Percentiles rank a stretch among this genome's conserved stretches.
Evolutionary conservation across 352 stramenopile genomes (phyloP).

Genomic region (Halophytophthora polymorphica): DNA sequence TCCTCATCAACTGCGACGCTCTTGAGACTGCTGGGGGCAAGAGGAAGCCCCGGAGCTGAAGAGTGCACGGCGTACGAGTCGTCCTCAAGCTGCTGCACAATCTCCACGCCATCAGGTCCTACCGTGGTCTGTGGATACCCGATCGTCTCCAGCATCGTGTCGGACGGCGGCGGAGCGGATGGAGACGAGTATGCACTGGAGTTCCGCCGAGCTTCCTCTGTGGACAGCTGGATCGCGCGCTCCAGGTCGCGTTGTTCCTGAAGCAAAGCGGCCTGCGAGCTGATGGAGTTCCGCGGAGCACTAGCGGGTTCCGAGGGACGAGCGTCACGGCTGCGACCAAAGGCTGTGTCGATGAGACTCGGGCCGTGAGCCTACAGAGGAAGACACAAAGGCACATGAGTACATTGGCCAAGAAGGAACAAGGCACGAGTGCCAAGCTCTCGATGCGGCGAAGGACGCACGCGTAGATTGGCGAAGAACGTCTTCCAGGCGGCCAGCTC

Average conservation of each 20-base stretch:
- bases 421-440: slow-evolving; percentile 4
- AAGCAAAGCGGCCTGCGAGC: slow-evolving; percentile 23
- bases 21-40: slow-evolving; percentile 7
- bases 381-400: not conserved
- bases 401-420: not conserved
- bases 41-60: slow-evolving; percentile 14
- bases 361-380: slow-evolving; percentile 16
- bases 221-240: slow-evolving; percentile 50
- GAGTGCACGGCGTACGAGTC: slow-evolving; percentile 7
- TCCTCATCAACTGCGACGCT: slow-evolving; percentile 3
- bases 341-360: slow-evolving; percentile 24
- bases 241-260: slow-evolving; percentile 63
- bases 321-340: slow-evolving; percentile 10
- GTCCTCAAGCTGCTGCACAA: slow-evolving; percentile 58
- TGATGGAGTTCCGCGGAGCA: slow-evolving; percentile 4
- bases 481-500: slow-evolving; percentile 72
- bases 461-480: slow-evolving; percentile 57
- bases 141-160: slow-evolving; percentile 32
- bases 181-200: slow-evolving; percentile 17
- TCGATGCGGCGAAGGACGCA: slow-evolving; percentile 12
- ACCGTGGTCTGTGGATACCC: slow-evolving; percentile 45
- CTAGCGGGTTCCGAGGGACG: slow-evolving; percentile 1
- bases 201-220: slow-evolving; percentile 44
- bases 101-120: slow-evolving; percentile 71
- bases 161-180: slow-evolving; percentile 28